phyloP scores from a whole-genome alignment of 176 grass and related monocot species.

The Phragmites australis region DNA sequence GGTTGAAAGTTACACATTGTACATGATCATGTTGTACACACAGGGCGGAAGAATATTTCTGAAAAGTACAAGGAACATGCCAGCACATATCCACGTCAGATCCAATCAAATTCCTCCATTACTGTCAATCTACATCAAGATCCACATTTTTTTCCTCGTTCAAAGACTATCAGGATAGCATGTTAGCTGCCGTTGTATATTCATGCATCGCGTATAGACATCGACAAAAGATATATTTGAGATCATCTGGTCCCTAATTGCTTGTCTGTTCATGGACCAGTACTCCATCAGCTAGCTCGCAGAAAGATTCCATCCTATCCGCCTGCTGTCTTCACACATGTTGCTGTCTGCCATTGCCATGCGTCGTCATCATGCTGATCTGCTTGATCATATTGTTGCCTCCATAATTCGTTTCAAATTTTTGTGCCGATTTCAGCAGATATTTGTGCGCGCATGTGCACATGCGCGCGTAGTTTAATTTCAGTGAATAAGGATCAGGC shows the following conservation, averaged over 20 bases:
- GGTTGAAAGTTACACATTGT: not conserved
- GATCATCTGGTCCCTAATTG: constrained; percentile 14
- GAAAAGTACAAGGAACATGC: not conserved
- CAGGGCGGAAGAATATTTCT: not conserved
- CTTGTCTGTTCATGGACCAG: constrained; percentile 35
- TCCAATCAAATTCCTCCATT: not conserved
- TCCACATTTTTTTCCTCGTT: not conserved
- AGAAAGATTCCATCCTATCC: constrained; percentile 39
- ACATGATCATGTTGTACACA: not conserved
- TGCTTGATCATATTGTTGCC: not conserved
- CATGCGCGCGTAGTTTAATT: too few species aligned
- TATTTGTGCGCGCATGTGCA: not conserved
- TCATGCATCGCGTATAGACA: constrained; percentile 3
- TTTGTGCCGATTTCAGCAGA: not conserved
- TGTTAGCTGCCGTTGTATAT: constrained; percentile 10
- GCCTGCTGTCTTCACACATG: constrained; percentile 28
- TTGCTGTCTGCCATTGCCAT: constrained; percentile 19
- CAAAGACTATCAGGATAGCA: constrained; percentile 1
- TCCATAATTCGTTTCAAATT: not conserved
- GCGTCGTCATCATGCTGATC: not conserved
- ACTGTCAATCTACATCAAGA: not conserved
- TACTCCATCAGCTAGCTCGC: not conserved
- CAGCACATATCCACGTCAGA: not conserved
- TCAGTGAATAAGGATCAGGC: too few species aligned
- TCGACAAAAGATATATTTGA: constrained; percentile 15